Evolutionary conservation across 257 asterid genomes (phyloP).

Genomic region (Lycium ferocissimum): DNA sequence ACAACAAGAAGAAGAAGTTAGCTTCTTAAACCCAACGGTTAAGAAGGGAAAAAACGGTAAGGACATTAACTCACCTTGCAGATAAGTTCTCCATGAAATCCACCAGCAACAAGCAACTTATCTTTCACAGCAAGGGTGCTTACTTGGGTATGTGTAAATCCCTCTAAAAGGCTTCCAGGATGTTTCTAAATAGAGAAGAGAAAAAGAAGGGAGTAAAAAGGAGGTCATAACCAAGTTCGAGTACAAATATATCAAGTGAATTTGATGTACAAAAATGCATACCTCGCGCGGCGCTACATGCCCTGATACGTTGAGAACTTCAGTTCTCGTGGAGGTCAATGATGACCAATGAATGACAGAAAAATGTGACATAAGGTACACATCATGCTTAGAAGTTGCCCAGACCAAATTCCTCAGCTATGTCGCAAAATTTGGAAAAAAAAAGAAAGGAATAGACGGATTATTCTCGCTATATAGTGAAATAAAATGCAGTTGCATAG

Average conservation of each 20-base stretch:
- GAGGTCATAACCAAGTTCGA: not conserved
- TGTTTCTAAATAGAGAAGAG: constrained; percentile 63
- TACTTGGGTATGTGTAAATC: constrained; percentile 82
- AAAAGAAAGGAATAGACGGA: not conserved
- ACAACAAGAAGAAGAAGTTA: too few species aligned
- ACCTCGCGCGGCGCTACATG: constrained; percentile 89
- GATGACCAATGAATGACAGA: constrained; percentile 92
- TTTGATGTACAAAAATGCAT: constrained; percentile 30
- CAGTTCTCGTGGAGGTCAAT: constrained; percentile 61
- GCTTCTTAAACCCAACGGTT: too few species aligned
- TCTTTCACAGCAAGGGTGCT: constrained; percentile 85
- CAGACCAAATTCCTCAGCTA: constrained; percentile 87
- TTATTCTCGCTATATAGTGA: not conserved
- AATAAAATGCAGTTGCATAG: not conserved
- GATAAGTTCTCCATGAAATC: constrained; percentile 90
- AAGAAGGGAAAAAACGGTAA: constrained; percentile 62
- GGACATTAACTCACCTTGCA: constrained; percentile 62
- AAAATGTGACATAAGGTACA: constrained; percentile 79
- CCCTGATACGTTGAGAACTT: constrained; percentile 86
- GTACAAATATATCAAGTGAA: not conserved
- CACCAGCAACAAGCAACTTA: constrained; percentile 54
- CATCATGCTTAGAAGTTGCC: constrained; percentile 93
- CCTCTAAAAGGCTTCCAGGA: constrained; percentile 84
- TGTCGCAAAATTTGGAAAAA: constrained; percentile 25
- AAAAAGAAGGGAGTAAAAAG: not conserved